These are phyloP conservation scores for Cadophora gregata DNA, from an alignment of 2,329 filamentous ascomycete species.

Conservation along the genomic window DNA sequence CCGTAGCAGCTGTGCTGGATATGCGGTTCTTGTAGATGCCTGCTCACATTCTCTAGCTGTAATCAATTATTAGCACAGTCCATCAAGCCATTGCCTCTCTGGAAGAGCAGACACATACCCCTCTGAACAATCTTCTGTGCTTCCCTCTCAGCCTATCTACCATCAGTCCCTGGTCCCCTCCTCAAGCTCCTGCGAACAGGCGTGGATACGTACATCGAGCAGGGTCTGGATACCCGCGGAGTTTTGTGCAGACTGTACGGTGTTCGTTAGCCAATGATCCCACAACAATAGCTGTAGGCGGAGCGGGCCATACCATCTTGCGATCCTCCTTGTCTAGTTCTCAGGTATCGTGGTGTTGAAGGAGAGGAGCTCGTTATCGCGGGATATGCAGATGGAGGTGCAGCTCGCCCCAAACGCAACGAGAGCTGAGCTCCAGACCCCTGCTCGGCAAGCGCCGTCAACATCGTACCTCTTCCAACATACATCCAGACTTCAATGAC, in stretches of 20 bases:
- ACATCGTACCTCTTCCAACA: slow-evolving; percentile 3
- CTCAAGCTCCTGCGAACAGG: neutral
- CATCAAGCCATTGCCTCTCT: slow-evolving; percentile 17
- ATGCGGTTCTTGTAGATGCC: slow-evolving; percentile 23
- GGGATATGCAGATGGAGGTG: slow-evolving; percentile 25
- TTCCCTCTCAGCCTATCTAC: slow-evolving; percentile 85
- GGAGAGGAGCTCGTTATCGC: slow-evolving; percentile 31
- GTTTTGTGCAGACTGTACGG: slow-evolving; percentile 88
- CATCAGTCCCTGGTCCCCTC: slow-evolving; percentile 41
- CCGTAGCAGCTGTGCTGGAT: slow-evolving; percentile 37
- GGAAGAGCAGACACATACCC: slow-evolving; percentile 60
- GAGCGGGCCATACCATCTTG: slow-evolving; percentile 40
- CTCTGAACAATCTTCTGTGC: slow-evolving; percentile 99
- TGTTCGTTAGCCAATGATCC: slow-evolving; percentile 32
- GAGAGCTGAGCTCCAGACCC: slow-evolving; percentile 33
- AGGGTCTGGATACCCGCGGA: slow-evolving; percentile 98
- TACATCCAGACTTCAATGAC: neutral
- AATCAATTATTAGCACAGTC: slow-evolving; percentile 43
- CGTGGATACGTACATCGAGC: slow-evolving; percentile 79
- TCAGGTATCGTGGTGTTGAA: slow-evolving; percentile 25
- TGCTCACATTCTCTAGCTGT: slow-evolving; percentile 85
- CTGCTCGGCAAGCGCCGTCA: slow-evolving; percentile 37
- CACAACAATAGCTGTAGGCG: neutral
- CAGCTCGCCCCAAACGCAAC: slow-evolving; percentile 33
- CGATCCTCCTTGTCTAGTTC: slow-evolving; percentile 27